Percentiles rank a stretch among this genome's conserved stretches.
These are phyloP conservation scores for Boletus sensibilis DNA, from an alignment of 768 basidiomycete species.

Conservation along the genomic window DNA sequence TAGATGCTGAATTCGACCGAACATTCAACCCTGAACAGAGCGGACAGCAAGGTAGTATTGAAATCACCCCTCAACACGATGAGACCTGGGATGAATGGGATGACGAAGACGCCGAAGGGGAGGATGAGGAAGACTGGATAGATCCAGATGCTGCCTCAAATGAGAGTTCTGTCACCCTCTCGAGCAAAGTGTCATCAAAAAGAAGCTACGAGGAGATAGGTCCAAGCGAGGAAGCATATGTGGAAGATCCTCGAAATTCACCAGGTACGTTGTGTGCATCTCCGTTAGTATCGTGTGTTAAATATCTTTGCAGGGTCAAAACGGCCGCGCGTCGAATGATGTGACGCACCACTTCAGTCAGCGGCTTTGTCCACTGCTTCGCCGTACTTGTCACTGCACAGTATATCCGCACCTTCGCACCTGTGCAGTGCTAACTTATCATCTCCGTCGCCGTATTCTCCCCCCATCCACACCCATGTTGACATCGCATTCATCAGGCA, in stretches of 20 bases:
- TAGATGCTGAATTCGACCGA: conserved; percentile 29
- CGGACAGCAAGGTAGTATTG: conserved; percentile 19
- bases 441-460: conserved; percentile 12
- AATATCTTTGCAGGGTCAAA: conserved; percentile 39
- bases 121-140: conserved; percentile 44
- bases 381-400: background rate
- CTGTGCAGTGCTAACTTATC: conserved; percentile 31
- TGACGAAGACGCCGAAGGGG: conserved; percentile 45
- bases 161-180: conserved; percentile 54
- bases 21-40: conserved; percentile 18
- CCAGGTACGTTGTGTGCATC: conserved; percentile 39
- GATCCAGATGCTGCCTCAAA: conserved; percentile 49
- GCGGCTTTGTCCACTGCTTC: background rate
- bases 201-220: conserved; percentile 47
- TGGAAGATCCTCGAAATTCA: conserved; percentile 38
- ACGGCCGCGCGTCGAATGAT: conserved; percentile 42
- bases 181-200: conserved; percentile 55
- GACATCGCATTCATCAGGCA: conserved; percentile 14
- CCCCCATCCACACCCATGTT: background rate
- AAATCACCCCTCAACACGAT: conserved; percentile 13
- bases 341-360: background rate
- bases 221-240: conserved; percentile 37
- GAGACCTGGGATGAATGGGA: conserved; percentile 33
- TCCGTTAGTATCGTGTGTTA: background rate
- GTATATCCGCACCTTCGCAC: background rate